These are phyloP conservation scores for Aureobasidium sp. DNA, from an alignment of 2,329 filamentous ascomycete genomes.

Conservation along the genomic window DNA sequence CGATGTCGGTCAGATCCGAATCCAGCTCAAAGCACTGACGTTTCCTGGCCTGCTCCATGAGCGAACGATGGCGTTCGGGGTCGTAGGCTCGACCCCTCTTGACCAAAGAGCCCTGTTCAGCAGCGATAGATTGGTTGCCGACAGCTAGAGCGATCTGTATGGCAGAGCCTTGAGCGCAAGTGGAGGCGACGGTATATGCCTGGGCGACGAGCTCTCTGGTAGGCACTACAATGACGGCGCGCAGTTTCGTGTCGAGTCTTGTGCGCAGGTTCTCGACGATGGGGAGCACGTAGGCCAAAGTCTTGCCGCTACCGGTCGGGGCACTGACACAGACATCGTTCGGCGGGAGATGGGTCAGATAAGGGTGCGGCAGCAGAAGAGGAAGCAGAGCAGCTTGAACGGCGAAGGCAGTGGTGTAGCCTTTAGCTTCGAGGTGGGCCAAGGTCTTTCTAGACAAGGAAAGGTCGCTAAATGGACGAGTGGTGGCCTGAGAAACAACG, in stretches of 20 bases:
- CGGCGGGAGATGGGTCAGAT: slow-evolving; percentile 49
- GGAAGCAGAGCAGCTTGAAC: slow-evolving; percentile 77
- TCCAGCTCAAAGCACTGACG: slow-evolving; percentile 27
- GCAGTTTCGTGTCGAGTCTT: slow-evolving; percentile 38
- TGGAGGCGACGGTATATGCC: slow-evolving; percentile 69
- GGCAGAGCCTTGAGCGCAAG: slow-evolving; percentile 63
- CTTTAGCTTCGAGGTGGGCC: slow-evolving; percentile 58
- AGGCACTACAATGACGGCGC: slow-evolving; percentile 79
- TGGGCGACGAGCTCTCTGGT: slow-evolving; percentile 87
- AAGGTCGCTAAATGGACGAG: slow-evolving; percentile 56
- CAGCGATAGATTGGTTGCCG: slow-evolving; percentile 67
- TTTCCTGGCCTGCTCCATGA: slow-evolving; percentile 36
- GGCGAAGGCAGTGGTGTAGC: slow-evolving; percentile 65
- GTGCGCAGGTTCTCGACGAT: slow-evolving; percentile 62
- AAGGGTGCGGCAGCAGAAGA: slow-evolving; percentile 56
- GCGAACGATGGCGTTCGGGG: slow-evolving; percentile 48
- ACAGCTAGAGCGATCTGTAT: slow-evolving; percentile 76
- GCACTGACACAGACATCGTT: slow-evolving; percentile 87
- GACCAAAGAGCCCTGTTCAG: slow-evolving; percentile 57
- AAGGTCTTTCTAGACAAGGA: slow-evolving; percentile 56
- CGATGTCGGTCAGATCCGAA: slow-evolving; percentile 27
- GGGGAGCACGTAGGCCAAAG: slow-evolving; percentile 81
- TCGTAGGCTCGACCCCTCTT: slow-evolving; percentile 56
- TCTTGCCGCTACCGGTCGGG: slow-evolving; percentile 93
- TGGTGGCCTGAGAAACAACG: slow-evolving; percentile 56